A percentile compares a stretch with the other conserved stretches of the same genome.
These are phyloP conservation scores for Clarireedia sp. DNA, from an alignment of 2,329 filamentous ascomycete genomes.

Conservation along the genomic window DNA sequence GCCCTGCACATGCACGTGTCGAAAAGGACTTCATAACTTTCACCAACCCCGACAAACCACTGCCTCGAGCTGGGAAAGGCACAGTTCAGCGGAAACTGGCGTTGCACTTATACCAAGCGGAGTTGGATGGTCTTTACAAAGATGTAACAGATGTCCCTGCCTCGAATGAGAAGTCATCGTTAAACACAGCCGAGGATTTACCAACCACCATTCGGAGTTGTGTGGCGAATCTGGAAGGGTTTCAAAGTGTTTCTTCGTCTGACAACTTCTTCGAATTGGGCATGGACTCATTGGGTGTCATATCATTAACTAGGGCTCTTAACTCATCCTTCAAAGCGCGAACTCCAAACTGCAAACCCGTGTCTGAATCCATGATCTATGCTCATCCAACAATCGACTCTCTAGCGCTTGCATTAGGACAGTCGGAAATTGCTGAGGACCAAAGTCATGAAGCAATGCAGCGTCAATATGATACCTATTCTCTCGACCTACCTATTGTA, in stretches of 20 bases:
- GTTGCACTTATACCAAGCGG: slow-evolving; percentile 22
- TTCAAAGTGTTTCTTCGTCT: neutral
- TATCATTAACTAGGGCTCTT: neutral
- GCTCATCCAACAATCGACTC: neutral
- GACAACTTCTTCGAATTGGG: slow-evolving; percentile 7
- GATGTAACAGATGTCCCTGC: neutral
- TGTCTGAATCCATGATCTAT: neutral
- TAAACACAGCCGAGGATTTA: neutral
- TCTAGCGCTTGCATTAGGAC: neutral
- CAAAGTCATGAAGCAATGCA: neutral
- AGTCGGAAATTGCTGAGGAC: neutral
- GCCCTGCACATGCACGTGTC: slow-evolving; percentile 24
- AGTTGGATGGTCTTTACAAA: slow-evolving; percentile 23
- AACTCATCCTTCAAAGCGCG: neutral
- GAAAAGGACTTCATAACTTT: slow-evolving; percentile 27
- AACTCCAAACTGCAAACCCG: neutral
- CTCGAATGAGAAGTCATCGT: neutral
- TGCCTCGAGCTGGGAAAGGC: slow-evolving; percentile 31
- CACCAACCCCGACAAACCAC: slow-evolving; percentile 25
- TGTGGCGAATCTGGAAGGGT: neutral
- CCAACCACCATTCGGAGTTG: neutral
- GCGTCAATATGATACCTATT: neutral
- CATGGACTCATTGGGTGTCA: slow-evolving; percentile 10
- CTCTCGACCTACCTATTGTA: neutral
- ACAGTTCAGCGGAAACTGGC: slow-evolving; percentile 30